Base-by-base conservation (phyloP, 2,329 filamentous ascomycete species). In the Sordariomycetes sp. region DNA sequence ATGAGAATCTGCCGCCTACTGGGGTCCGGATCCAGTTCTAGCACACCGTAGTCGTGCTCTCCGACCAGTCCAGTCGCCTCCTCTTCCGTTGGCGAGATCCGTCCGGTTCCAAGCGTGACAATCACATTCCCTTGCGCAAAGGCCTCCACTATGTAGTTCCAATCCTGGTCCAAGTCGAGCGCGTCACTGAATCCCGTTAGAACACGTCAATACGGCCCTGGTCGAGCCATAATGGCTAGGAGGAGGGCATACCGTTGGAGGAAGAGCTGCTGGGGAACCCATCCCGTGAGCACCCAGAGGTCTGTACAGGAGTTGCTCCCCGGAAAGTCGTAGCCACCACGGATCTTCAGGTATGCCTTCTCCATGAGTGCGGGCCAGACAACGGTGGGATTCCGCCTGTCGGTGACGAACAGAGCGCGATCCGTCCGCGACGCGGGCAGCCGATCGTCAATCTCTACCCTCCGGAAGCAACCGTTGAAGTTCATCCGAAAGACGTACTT, bases 271-370 rank as follows among this genome's bases (percentile, higher is more conserved):
- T 99, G 91, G 0, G 94, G 94, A 54, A 99, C 90, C 94, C 94
- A 99, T 34, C 94, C 92, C 0, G 88, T 95, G 57, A 99, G 72
- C 1, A 95, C 86, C 82, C 89, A 95, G 3, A 99, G 73, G 69
- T 99, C 94, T 2, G 92, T 97, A 12, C 90, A 91, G 1, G 92
- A 97, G 68, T 97, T 97, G 65, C 94, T 97, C 8, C 94, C 94
- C 0, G 94, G 92, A 62, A 99, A 99, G 66, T 99, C 91, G 68
- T 99, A 99, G 36, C 94, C 94, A 32, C 94, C 94, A 58, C 92
- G 82, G 12, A 97, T 83, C 73, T 97, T 99, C 1, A 99, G 75
- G 64, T 99, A 99, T 0, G 94, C 94, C 67, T 99, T 99, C 68
- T 99, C 94, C 17, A 97, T 74, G 4, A 99, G 76, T 2, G 92